phyloP scores from a whole-genome alignment of 208 protist species.

The Crithidia sp. region DNA sequence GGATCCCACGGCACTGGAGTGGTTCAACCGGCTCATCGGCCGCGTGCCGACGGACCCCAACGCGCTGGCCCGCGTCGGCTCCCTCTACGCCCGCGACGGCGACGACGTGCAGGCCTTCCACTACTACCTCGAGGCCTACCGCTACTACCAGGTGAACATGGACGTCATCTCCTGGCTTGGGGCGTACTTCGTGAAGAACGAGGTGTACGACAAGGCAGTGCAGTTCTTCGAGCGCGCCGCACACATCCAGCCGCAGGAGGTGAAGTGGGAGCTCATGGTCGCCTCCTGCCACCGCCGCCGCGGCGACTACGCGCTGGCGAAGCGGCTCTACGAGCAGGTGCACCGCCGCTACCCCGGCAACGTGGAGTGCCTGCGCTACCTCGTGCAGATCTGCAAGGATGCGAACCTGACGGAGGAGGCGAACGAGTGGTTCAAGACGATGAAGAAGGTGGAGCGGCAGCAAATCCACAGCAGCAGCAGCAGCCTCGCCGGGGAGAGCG shows the following conservation, averaged over 20 bases:
- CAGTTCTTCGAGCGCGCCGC: constrained; percentile 97
- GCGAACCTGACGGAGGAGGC: constrained; percentile 88
- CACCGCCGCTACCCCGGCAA: constrained; percentile 94
- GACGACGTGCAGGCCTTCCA: constrained; percentile 95
- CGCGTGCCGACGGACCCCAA: constrained; percentile 95
- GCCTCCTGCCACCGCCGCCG: constrained; percentile 95
- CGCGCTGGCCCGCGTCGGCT: constrained; percentile 92
- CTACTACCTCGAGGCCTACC: constrained; percentile 96
- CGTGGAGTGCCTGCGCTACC: constrained; percentile 94
- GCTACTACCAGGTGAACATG: constrained; percentile 97
- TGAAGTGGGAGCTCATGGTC: constrained; percentile 97
- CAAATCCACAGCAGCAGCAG: constrained; percentile 50
- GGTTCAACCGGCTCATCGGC: constrained; percentile 88
- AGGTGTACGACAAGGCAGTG: constrained; percentile 97
- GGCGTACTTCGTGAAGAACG: constrained; percentile 96
- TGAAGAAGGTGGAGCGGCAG: constrained; percentile 83
- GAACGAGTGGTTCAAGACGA: constrained; percentile 89
- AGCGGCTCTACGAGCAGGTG: constrained; percentile 93
- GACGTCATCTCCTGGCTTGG: constrained; percentile 98
- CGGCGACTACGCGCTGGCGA: constrained; percentile 91
- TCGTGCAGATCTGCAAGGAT: constrained; percentile 95
- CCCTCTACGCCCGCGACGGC: constrained; percentile 91
- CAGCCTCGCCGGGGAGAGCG: constrained; percentile 21
- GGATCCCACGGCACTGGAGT: constrained; percentile 72
- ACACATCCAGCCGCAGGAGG: constrained; percentile 95